Evolutionary conservation across 805 yeast species (phyloP).

Genomic region (Wickerhamiella alocasiicola): DNA sequence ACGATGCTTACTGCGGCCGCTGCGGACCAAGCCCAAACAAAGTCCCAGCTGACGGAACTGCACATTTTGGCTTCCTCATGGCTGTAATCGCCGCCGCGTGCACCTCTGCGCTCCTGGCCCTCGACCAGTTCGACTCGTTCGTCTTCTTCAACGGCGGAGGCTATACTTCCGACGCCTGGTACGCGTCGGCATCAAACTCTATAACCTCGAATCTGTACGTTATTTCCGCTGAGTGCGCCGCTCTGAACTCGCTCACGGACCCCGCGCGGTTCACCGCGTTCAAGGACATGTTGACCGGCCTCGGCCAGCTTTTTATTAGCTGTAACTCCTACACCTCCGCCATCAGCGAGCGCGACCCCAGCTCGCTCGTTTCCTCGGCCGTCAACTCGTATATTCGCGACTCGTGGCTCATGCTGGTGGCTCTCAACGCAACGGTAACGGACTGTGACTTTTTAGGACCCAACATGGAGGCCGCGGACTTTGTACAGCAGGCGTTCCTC

Average conservation of each 20-base stretch:
- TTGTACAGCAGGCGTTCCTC: background rate
- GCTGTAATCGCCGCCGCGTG: no score
- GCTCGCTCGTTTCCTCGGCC: background rate
- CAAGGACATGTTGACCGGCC: background rate
- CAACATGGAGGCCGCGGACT: background rate
- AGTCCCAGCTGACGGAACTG: no score
- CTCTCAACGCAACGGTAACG: conserved; percentile 1
- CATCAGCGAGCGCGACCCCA: background rate
- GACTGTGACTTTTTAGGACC: background rate
- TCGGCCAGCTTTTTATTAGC: conserved; percentile 1
- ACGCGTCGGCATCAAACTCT: background rate
- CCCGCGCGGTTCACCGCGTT: background rate
- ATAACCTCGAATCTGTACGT: background rate
- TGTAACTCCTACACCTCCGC: background rate
- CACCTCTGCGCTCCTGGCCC: background rate
- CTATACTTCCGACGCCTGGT: background rate
- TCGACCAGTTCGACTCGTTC: background rate
- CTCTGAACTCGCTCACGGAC: background rate
- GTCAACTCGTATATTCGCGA: background rate
- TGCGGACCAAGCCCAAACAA: no score
- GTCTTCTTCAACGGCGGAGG: background rate
- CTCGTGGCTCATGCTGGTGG: conserved; percentile 4
- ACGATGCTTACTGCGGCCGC: no score
- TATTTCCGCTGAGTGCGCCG: background rate
- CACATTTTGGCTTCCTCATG: no score